Evolutionary conservation across 345 rosid genomes (phyloP).

Genomic region (Eucalyptus curtisii): DNA sequence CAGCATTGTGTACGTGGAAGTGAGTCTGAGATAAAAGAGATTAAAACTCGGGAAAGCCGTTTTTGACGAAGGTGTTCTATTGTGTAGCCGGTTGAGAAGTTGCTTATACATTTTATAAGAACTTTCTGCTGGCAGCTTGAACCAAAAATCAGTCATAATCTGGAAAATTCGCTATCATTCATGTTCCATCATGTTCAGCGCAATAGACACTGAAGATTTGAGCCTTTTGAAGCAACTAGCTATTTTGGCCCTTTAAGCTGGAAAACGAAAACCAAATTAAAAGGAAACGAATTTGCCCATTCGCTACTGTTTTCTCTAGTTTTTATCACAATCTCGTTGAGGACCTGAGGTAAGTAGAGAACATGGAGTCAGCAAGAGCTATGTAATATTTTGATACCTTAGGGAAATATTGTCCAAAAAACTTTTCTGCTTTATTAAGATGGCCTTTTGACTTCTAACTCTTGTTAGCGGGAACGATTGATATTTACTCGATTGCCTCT

Average conservation of each 20-base stretch:
- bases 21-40: not conserved
- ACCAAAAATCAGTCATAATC: not conserved
- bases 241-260: not conserved
- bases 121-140: not conserved
- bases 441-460: not conserved
- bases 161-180: not conserved
- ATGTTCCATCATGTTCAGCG: not conserved
- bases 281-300: not conserved
- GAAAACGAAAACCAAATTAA: not conserved
- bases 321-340: not conserved
- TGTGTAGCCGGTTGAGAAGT: not conserved
- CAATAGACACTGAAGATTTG: not conserved
- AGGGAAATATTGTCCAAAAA: not conserved
- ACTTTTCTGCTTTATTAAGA: not conserved
- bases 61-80: not conserved
- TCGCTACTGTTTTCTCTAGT: not conserved
- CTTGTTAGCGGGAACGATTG: not conserved
- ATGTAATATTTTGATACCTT: not conserved
- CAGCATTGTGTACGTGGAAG: not conserved
- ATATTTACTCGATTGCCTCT: not conserved
- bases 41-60: not conserved
- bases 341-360: not conserved
- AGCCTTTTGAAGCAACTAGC: not conserved
- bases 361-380: not conserved
- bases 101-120: not conserved